phyloP scores from a whole-genome alignment of 129 eudicot species.

The Flaveria linearis region DNA sequence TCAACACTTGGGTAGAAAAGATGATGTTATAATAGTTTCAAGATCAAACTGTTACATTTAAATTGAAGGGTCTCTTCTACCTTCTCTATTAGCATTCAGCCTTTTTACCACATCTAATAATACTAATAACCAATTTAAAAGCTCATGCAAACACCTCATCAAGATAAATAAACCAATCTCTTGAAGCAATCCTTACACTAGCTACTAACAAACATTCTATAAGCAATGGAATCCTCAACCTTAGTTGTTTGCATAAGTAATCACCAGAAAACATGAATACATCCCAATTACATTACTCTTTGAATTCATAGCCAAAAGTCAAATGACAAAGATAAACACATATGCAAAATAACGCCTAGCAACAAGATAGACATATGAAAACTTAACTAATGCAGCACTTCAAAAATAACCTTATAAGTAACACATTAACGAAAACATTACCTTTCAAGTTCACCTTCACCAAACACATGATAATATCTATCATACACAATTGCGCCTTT shows the following conservation, averaged over 20 bases:
- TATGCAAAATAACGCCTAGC: neutral
- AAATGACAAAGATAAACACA: slow-evolving; percentile 4
- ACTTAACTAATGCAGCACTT: neutral
- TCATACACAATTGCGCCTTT: slow-evolving; percentile 90
- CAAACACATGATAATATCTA: slow-evolving; percentile 93
- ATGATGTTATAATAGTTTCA: neutral
- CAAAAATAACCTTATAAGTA: neutral
- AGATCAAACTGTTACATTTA: no score
- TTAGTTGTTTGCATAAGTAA: neutral
- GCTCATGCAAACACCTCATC: slow-evolving; percentile 6
- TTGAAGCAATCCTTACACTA: neutral
- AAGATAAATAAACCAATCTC: neutral
- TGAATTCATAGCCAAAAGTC: neutral
- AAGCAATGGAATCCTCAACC: slow-evolving; percentile 13
- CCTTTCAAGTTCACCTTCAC: slow-evolving; percentile 99
- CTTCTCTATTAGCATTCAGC: no score
- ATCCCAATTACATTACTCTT: neutral
- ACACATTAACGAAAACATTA: slow-evolving; percentile 15
- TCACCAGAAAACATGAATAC: neutral
- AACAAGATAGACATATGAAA: neutral
- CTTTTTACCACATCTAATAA: neutral
- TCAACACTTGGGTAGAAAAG: neutral
- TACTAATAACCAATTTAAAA: neutral
- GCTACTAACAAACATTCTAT: neutral
- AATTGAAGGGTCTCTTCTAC: no score